Evolutionary conservation across 768 basidiomycete species (phyloP).

Genomic region (Rhodotorula graminis): DNA sequence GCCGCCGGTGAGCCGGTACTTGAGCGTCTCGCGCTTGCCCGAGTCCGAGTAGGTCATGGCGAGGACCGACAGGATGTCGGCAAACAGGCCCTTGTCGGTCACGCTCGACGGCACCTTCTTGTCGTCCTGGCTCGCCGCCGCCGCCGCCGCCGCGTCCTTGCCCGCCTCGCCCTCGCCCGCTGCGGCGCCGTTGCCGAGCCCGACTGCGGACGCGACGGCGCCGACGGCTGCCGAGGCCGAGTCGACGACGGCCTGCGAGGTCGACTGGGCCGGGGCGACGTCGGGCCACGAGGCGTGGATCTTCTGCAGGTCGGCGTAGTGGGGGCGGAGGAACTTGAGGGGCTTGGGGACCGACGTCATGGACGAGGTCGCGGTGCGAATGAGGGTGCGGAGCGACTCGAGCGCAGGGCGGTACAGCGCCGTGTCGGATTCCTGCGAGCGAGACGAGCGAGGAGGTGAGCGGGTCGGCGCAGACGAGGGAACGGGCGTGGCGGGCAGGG

Average conservation of each 20-base stretch:
- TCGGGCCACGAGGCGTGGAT: constrained; percentile 75
- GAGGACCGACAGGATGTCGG: constrained; percentile 93
- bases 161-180: background rate
- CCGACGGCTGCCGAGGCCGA: constrained; percentile 61
- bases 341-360: constrained; percentile 99
- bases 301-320: constrained; percentile 78
- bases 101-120: background rate
- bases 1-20: constrained; percentile 74
- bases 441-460: background rate
- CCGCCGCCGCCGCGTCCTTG: background rate
- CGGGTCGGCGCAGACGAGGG: too few relatives aligned
- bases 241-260: constrained; percentile 57
- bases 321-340: constrained; percentile 91
- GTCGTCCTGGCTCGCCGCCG: background rate
- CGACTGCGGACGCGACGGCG: constrained; percentile 23
- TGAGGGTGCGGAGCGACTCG: constrained; percentile 86
- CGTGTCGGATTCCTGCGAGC: constrained; percentile 73
- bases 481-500: too few relatives aligned
- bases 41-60: constrained; percentile 99
- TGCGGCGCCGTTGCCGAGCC: background rate
- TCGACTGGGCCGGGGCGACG: constrained; percentile 56
- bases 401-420: constrained; percentile 80
- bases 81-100: constrained; percentile 71
- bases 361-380: constrained; percentile 91
- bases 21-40: constrained; percentile 88